Evolutionary conservation across 768 basidiomycete genomes (phyloP).

Genomic region (Pseudohyphozyma bogoriensis): DNA sequence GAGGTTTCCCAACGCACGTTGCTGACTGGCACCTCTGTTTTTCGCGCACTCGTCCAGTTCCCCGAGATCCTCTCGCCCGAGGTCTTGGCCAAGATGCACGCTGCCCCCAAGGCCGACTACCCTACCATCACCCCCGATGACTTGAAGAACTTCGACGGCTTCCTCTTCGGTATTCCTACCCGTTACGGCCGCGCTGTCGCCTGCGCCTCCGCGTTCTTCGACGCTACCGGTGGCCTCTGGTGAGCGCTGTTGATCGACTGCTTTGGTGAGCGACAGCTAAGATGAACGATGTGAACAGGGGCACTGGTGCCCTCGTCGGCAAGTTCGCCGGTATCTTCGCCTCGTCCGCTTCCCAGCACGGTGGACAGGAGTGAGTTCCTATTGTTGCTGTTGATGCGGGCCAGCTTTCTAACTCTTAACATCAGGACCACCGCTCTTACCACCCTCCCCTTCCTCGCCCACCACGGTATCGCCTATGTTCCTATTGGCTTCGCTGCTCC

Average conservation of each 20-base stretch:
- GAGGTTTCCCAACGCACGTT: too few relatives aligned
- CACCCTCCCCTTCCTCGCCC: conserved; percentile 50
- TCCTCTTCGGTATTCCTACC: conserved; percentile 23
- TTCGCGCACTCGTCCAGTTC: too few relatives aligned
- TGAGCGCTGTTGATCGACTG: too few relatives aligned
- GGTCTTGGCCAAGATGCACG: conserved; percentile 40
- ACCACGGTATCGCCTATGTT: conserved; percentile 36
- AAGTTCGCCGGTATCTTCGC: conserved; percentile 68
- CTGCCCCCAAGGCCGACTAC: conserved; percentile 17
- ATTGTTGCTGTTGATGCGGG: too few relatives aligned
- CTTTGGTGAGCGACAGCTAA: too few relatives aligned
- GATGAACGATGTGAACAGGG: too few relatives aligned
- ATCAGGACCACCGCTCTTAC: conserved; percentile 40
- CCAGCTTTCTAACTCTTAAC: too few relatives aligned
- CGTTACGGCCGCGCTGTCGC: conserved; percentile 68
- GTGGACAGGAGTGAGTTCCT: too few relatives aligned
- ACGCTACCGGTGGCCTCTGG: conserved; percentile 63
- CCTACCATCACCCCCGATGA: conserved; percentile 40
- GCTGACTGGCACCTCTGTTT: too few relatives aligned
- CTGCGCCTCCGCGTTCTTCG: conserved; percentile 61
- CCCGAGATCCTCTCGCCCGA: conserved; percentile 53
- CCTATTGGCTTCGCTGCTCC: conserved; percentile 57
- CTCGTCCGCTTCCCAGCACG: conserved; percentile 60
- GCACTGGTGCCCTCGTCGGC: conserved; percentile 50
- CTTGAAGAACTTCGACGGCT: conserved; percentile 38